Percentiles rank a stretch among this genome's conserved stretches.
phyloP scores from a whole-genome alignment of 768 basidiomycete genomes.

The Neoboletus subvelutipes region DNA sequence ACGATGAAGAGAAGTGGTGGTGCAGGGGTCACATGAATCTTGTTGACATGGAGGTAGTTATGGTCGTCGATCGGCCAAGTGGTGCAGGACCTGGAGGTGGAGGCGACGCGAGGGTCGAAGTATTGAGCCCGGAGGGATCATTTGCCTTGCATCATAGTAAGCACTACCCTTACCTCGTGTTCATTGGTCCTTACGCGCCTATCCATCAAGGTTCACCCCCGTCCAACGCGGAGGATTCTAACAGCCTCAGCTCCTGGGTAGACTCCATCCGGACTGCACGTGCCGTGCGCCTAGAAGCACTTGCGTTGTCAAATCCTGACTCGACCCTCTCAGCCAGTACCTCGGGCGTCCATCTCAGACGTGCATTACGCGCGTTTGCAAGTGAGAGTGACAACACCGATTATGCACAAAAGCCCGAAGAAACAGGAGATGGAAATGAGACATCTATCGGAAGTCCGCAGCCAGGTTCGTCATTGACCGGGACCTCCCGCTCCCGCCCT shows the following conservation, averaged over 20 bases:
- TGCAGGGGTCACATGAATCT: conserved; percentile 70
- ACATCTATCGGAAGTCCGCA: not conserved
- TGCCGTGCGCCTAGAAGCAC: conserved; percentile 61
- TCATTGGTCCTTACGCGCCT: not conserved
- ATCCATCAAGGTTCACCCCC: conserved; percentile 7
- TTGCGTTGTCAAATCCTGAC: conserved; percentile 72
- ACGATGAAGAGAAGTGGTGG: conserved; percentile 66
- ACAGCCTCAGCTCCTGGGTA: conserved; percentile 58
- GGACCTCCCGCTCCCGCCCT: conserved; percentile 3
- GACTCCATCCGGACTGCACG: conserved; percentile 68
- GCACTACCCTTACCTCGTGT: conserved; percentile 10
- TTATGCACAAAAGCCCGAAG: conserved; percentile 50
- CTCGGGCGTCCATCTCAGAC: conserved; percentile 73
- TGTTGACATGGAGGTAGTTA: conserved; percentile 74
- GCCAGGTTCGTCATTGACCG: not conserved
- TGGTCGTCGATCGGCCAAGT: conserved; percentile 37
- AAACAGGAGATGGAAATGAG: conserved; percentile 37
- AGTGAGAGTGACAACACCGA: conserved; percentile 24
- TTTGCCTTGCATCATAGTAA: conserved; percentile 73
- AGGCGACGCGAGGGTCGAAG: conserved; percentile 63
- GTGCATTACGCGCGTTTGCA: conserved; percentile 75
- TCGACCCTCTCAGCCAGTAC: conserved; percentile 79
- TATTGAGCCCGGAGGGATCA: conserved; percentile 74
- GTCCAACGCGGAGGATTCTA: not conserved
- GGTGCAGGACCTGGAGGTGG: conserved; percentile 4